A percentile compares a stretch with the other conserved stretches of the same genome.
phyloP scores from a whole-genome alignment of 768 basidiomycete genomes.

The Collybia mongolica region DNA sequence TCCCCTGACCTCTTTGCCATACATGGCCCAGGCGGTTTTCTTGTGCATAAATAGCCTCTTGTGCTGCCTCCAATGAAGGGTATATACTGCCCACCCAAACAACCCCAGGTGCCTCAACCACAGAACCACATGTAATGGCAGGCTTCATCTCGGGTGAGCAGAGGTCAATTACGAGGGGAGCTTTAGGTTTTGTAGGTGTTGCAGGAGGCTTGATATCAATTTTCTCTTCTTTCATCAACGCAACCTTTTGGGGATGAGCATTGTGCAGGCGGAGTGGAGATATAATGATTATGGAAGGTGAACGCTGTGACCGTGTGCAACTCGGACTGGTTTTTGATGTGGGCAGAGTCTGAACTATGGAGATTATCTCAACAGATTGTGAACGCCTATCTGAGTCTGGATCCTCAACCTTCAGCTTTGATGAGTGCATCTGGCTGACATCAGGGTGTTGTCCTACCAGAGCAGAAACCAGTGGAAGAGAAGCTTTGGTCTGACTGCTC shows the following conservation, averaged over 20 bases:
- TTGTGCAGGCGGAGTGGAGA: not conserved
- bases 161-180: conserved; percentile 1
- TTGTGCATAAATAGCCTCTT: conserved; percentile 10
- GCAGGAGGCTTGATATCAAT: not conserved
- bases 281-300: conserved; percentile 1
- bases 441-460: conserved; percentile 4
- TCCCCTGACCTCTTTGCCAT: conserved; percentile 16
- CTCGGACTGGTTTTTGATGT: not conserved
- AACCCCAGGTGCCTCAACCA: not conserved
- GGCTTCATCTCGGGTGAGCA: not conserved
- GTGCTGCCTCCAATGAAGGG: conserved; percentile 6
- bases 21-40: conserved; percentile 11
- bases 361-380: conserved; percentile 1
- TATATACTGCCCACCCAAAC: conserved; percentile 2
- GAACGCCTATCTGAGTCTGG: not conserved
- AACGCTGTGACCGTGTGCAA: not conserved
- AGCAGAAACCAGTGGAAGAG: conserved; percentile 3
- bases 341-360: not conserved
- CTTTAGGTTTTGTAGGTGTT: not conserved
- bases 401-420: not conserved
- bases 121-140: not conserved
- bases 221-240: not conserved
- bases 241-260: not conserved
- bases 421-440: not conserved
- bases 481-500: not conserved